Evolutionary conservation across 352 stramenopile species (phyloP).

Genomic region (Phytopythium sindhum): DNA sequence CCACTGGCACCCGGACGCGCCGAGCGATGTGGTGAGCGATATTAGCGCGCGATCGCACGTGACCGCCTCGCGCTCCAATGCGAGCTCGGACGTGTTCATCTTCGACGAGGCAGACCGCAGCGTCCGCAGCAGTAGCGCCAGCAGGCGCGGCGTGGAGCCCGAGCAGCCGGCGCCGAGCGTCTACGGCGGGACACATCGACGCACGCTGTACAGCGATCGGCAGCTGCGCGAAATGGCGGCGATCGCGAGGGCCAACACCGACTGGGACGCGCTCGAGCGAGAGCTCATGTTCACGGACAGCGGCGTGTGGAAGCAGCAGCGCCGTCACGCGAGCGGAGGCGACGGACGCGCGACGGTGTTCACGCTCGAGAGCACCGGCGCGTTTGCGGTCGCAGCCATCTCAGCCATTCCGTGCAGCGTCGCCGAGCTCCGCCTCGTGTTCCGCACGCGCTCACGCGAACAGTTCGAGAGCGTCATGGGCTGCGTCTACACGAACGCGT

Average conservation of each 20-base stretch:
- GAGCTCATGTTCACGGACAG: conserved; percentile 22
- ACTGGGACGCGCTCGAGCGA: conserved; percentile 34
- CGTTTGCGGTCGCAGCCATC: conserved; percentile 32
- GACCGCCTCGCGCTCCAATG: conserved; percentile 1
- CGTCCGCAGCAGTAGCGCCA: background rate
- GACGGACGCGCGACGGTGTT: conserved; percentile 16
- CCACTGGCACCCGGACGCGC: background rate
- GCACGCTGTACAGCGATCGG: conserved; percentile 25
- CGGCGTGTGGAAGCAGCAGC: conserved; percentile 33
- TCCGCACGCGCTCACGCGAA: conserved; percentile 21
- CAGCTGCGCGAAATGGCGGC: conserved; percentile 31
- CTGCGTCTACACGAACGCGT: conserved; percentile 27
- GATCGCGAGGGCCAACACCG: conserved; percentile 20
- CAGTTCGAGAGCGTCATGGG: conserved; percentile 33
- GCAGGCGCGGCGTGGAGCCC: background rate
- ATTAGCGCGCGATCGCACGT: background rate
- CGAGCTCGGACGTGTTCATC: conserved; percentile 5
- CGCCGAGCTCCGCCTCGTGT: conserved; percentile 37
- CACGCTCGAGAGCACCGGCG: conserved; percentile 19
- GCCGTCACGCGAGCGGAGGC: conserved; percentile 10
- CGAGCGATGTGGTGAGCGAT: background rate
- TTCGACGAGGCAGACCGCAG: background rate
- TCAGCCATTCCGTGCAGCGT: conserved; percentile 27
- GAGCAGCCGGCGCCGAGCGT: background rate
- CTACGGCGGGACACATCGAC: background rate